These are phyloP conservation scores for Daphne laureola DNA, from an alignment of 441 rosid species.

Conservation along the genomic window DNA sequence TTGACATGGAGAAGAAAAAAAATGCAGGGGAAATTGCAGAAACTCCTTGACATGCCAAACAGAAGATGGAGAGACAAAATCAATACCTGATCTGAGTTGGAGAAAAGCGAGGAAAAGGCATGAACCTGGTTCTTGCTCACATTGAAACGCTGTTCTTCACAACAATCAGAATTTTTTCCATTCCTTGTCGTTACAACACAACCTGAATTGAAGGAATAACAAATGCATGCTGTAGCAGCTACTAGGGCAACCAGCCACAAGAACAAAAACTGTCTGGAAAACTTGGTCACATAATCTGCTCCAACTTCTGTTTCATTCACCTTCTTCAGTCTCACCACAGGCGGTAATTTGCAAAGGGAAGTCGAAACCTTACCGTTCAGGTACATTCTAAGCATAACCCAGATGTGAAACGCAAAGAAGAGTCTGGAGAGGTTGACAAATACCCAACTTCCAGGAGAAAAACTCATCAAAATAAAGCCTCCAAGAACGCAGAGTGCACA, in stretches of 20 bases:
- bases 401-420: slow-evolving; percentile 27
- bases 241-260: slow-evolving; percentile 36
- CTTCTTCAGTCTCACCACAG: slow-evolving; percentile 41
- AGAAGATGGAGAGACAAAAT: slow-evolving; percentile 10
- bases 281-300: slow-evolving; percentile 25
- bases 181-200: slow-evolving; percentile 17
- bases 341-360: slow-evolving; percentile 32
- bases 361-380: slow-evolving; percentile 46
- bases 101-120: slow-evolving; percentile 48
- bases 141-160: slow-evolving; percentile 42
- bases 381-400: slow-evolving; percentile 47
- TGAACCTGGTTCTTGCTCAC: slow-evolving; percentile 42
- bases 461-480: slow-evolving; percentile 35
- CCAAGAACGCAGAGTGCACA: slow-evolving; percentile 17
- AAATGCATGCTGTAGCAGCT: slow-evolving; percentile 27
- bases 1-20: neutral
- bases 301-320: slow-evolving; percentile 34
- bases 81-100: slow-evolving; percentile 68
- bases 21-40: slow-evolving; percentile 2
- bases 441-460: slow-evolving; percentile 34
- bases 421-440: slow-evolving; percentile 30
- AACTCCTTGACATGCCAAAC: slow-evolving; percentile 9
- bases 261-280: slow-evolving; percentile 39
- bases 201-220: slow-evolving; percentile 30
- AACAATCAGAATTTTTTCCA: slow-evolving; percentile 17